Evolutionary conservation across 805 yeast species (phyloP).

Genomic region (Clavispora santaluciae): DNA sequence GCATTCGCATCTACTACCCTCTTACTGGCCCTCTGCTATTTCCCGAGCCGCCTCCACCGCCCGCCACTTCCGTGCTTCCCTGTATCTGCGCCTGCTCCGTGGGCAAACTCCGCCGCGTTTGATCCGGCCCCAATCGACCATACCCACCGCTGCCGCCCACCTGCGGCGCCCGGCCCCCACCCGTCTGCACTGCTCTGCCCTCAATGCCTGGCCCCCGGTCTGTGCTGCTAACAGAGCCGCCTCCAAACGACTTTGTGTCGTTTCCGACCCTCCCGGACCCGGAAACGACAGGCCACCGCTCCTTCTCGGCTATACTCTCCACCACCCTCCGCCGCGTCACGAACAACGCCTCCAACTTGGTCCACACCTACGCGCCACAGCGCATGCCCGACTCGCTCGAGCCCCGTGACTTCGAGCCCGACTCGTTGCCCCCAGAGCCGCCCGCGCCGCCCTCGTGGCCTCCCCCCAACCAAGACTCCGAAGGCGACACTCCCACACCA

Average conservation of each 20-base stretch:
- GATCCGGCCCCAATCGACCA: too few species aligned
- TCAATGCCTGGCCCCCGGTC: neutral
- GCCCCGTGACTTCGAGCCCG: slow-evolving; percentile 4
- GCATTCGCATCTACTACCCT: too few species aligned
- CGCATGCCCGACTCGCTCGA: slow-evolving; percentile 2
- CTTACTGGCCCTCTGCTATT: too few species aligned
- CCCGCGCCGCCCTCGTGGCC: neutral
- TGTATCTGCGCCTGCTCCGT: too few species aligned
- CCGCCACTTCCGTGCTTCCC: too few species aligned
- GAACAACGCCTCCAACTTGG: slow-evolving; percentile 37
- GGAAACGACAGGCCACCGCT: slow-evolving; percentile 27
- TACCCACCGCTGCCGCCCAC: neutral
- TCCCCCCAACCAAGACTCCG: neutral
- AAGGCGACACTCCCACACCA: neutral
- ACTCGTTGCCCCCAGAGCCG: neutral
- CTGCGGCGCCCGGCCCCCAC: neutral
- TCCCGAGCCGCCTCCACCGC: too few species aligned
- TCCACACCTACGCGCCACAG: slow-evolving; percentile 18
- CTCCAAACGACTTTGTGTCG: slow-evolving; percentile 30
- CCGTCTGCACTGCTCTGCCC: too few species aligned
- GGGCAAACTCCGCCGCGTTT: too few species aligned
- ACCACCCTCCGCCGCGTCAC: slow-evolving; percentile 39
- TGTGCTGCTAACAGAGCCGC: neutral
- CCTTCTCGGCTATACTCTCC: slow-evolving; percentile 31
- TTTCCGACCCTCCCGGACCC: slow-evolving; percentile 44